Conservation (phyloP, 2,329 filamentous ascomycete species). For the Fusarium nurragi region DNA sequence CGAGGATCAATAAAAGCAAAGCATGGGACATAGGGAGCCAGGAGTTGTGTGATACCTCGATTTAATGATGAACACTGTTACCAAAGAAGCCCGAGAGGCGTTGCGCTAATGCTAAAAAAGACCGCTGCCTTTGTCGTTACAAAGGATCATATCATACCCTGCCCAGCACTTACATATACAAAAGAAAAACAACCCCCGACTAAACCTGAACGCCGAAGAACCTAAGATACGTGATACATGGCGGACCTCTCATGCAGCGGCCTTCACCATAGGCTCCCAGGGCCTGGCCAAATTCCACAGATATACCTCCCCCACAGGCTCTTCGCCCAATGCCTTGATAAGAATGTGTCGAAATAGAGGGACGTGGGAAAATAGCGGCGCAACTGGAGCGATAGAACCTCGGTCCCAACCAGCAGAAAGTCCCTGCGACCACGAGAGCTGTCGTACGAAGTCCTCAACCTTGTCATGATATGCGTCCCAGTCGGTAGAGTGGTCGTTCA, state of each 20-base stretch:
- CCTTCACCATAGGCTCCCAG: conserved; percentile 57
- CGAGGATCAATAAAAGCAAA: conserved; percentile 38
- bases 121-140: conserved; percentile 12
- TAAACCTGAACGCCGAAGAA: conserved; percentile 24
- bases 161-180: conserved; percentile 11
- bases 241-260: conserved; percentile 43
- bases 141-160: conserved; percentile 11
- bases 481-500: conserved; percentile 50
- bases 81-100: conserved; percentile 22
- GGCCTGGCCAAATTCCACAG: conserved; percentile 54
- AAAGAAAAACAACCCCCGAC: too few relatives aligned
- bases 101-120: conserved; percentile 31
- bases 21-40: conserved; percentile 40
- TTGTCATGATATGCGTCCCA: conserved; percentile 47
- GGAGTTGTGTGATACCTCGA: conserved; percentile 47
- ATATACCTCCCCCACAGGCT: conserved; percentile 50
- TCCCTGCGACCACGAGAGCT: conserved; percentile 43
- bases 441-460: conserved; percentile 49
- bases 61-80: conserved; percentile 42
- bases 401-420: conserved; percentile 45
- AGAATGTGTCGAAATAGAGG: conserved; percentile 50
- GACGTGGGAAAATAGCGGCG: conserved; percentile 43
- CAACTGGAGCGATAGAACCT: conserved; percentile 39
- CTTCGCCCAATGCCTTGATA: conserved; percentile 49
- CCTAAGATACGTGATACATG: conserved; percentile 5